A percentile compares a stretch with the other conserved stretches of the same genome.
These are phyloP conservation scores for Penicillium goetzii DNA, from an alignment of 495 filamentous ascomycete genomes.

Conservation along the genomic window DNA sequence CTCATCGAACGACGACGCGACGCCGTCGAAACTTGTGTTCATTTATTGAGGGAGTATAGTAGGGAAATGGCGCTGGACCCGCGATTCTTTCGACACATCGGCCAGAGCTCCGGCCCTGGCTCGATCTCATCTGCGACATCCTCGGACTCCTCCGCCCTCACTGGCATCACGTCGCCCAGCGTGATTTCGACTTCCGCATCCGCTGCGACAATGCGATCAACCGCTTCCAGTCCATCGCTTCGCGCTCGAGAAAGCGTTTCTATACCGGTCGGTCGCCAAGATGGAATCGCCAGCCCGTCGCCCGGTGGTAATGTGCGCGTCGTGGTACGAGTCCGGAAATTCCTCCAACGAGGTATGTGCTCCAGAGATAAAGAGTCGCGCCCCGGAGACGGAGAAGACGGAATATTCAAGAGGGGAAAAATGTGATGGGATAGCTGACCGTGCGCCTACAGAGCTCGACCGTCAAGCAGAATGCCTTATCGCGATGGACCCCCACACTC, in stretches of 20 bases:
- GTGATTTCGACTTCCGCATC: slow-evolving; percentile 63
- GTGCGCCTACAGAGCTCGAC: slow-evolving; percentile 66
- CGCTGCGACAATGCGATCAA: slow-evolving; percentile 54
- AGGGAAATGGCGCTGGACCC: slow-evolving; percentile 61
- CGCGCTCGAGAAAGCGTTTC: slow-evolving; percentile 71
- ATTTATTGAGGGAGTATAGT: slow-evolving; percentile 52
- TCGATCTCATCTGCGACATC: slow-evolving; percentile 63
- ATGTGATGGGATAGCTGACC: slow-evolving; percentile 7
- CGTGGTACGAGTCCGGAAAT: slow-evolving; percentile 88
- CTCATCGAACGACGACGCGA: slow-evolving; percentile 49
- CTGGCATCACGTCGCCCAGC: slow-evolving; percentile 54
- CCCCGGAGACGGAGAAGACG: not conserved
- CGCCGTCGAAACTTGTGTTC: slow-evolving; percentile 47
- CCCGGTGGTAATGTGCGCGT: slow-evolving; percentile 88
- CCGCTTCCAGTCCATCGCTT: slow-evolving; percentile 64
- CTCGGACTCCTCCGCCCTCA: slow-evolving; percentile 55
- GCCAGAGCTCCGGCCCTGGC: slow-evolving; percentile 42
- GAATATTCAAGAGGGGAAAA: not conserved
- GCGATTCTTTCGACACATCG: slow-evolving; percentile 56
- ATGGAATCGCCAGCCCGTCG: slow-evolving; percentile 41
- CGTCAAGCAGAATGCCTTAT: slow-evolving; percentile 83
- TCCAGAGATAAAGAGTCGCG: not conserved
- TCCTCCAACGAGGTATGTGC: slow-evolving; percentile 81
- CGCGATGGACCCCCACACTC: slow-evolving; percentile 81
- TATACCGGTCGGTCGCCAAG: slow-evolving; percentile 36